A percentile compares a stretch with the other conserved stretches of the same genome.
Evolutionary conservation across 768 basidiomycete genomes (phyloP).

Genomic region (Termitomyces sp.): DNA sequence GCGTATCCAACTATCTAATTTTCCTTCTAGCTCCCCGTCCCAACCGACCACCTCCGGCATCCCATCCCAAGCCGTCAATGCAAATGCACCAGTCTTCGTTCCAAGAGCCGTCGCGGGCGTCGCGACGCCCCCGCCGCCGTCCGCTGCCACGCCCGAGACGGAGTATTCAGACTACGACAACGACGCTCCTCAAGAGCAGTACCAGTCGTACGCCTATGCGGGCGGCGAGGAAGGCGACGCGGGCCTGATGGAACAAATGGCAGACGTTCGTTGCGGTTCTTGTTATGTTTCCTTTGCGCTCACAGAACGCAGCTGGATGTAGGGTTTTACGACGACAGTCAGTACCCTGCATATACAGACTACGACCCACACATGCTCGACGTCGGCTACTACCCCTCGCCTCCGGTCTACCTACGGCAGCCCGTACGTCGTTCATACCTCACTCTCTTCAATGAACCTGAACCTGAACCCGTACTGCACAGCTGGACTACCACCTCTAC

Average conservation of each 20-base stretch:
- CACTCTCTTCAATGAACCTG: background rate
- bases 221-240: slow-evolving; percentile 19
- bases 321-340: slow-evolving; percentile 23
- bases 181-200: slow-evolving; percentile 16
- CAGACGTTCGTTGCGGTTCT: slow-evolving; percentile 19
- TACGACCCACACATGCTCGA: slow-evolving; percentile 33
- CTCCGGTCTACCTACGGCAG: slow-evolving; percentile 55
- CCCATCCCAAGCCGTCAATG: slow-evolving; percentile 69
- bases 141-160: slow-evolving; percentile 15
- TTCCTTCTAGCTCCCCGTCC: slow-evolving; percentile 1
- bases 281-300: background rate
- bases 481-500: slow-evolving; percentile 95
- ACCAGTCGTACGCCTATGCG: slow-evolving; percentile 22
- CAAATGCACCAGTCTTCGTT: slow-evolving; percentile 83
- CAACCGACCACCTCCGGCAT: slow-evolving; percentile 25
- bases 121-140: slow-evolving; percentile 23
- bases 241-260: slow-evolving; percentile 26
- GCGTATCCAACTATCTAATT: background rate
- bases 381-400: slow-evolving; percentile 35
- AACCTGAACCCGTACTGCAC: slow-evolving; percentile 7
- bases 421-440: slow-evolving; percentile 46
- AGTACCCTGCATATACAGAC: slow-evolving; percentile 27
- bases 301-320: slow-evolving; percentile 20
- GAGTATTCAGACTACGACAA: slow-evolving; percentile 17
- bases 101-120: slow-evolving; percentile 44